These are phyloP conservation scores for Boletus huronensis DNA, from an alignment of 768 basidiomycete genomes.

Conservation along the genomic window DNA sequence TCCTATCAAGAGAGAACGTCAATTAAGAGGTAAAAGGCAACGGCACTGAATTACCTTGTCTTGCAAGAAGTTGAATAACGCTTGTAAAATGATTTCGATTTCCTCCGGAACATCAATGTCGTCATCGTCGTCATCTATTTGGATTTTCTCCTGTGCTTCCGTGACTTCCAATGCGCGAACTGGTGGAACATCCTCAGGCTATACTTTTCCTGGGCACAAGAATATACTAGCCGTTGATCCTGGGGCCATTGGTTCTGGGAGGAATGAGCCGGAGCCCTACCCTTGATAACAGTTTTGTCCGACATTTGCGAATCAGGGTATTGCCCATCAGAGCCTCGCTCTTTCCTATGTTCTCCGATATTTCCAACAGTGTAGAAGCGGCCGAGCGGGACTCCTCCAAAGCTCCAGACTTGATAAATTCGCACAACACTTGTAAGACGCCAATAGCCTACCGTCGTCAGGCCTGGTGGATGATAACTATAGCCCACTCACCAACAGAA, in stretches of 20 bases:
- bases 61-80: conserved; percentile 67
- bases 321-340: conserved; percentile 46
- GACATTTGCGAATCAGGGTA: conserved; percentile 65
- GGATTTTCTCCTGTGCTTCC: conserved; percentile 5
- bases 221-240: conserved; percentile 40
- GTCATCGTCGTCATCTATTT: conserved; percentile 29
- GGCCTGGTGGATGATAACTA: background rate
- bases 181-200: conserved; percentile 17
- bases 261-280: conserved; percentile 62
- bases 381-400: conserved; percentile 48
- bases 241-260: conserved; percentile 33
- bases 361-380: conserved; percentile 41
- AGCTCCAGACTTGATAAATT: conserved; percentile 64
- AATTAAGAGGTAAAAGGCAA: background rate
- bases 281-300: conserved; percentile 65
- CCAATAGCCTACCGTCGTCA: conserved; percentile 55
- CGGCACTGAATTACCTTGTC: conserved; percentile 61
- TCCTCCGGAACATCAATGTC: conserved; percentile 73
- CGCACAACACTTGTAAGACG: conserved; percentile 63
- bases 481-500: conserved; percentile 46
- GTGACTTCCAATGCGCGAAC: conserved; percentile 25
- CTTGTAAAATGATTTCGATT: conserved; percentile 70
- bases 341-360: conserved; percentile 43
- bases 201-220: conserved; percentile 24
- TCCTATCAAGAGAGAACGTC: conserved; percentile 52